Conservation (phyloP, 139 green algal species). For the Raphidocelis subcapitata region DNA sequence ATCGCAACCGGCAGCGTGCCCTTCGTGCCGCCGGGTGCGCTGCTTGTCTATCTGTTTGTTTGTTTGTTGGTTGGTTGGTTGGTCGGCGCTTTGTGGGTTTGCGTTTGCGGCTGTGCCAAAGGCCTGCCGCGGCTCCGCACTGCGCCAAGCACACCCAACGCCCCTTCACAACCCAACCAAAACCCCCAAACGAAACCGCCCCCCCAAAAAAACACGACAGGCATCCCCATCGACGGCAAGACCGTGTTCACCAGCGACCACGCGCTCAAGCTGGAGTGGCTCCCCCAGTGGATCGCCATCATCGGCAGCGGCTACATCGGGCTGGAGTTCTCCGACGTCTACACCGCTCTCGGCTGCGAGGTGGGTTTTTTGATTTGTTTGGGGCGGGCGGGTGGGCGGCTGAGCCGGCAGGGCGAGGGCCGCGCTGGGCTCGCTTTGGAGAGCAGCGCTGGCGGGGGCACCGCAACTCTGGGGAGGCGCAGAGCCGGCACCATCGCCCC, state of each 20-base stretch:
- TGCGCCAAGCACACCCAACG: background rate
- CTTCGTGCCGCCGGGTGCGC: slow-evolving; percentile 88
- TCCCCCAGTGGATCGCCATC: slow-evolving; percentile 98
- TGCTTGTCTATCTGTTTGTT: too few species aligned
- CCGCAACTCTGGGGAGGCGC: too few species aligned
- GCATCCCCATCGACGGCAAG: slow-evolving; percentile 98
- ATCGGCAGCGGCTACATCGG: slow-evolving; percentile 99
- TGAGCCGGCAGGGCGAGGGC: too few species aligned
- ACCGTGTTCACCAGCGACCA: slow-evolving; percentile 99
- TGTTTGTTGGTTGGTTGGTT: too few species aligned
- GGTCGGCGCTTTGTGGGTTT: too few species aligned
- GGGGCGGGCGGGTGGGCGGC: too few species aligned
- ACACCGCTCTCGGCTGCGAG: slow-evolving; percentile 93
- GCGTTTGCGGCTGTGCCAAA: too few species aligned
- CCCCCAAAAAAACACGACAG: too few species aligned
- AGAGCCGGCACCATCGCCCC: too few species aligned
- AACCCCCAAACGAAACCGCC: background rate
- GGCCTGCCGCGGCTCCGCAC: background rate
- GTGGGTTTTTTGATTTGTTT: too few species aligned
- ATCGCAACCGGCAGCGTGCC: slow-evolving; percentile 96
- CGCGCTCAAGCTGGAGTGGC: slow-evolving; percentile 98
- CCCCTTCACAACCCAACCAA: background rate
- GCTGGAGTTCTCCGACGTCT: slow-evolving; percentile 99
- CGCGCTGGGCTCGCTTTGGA: too few species aligned
- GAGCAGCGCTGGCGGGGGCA: too few species aligned